These are phyloP conservation scores for Umbilicaria muhlenbergii DNA, from an alignment of 495 filamentous ascomycete species.

Conservation along the genomic window DNA sequence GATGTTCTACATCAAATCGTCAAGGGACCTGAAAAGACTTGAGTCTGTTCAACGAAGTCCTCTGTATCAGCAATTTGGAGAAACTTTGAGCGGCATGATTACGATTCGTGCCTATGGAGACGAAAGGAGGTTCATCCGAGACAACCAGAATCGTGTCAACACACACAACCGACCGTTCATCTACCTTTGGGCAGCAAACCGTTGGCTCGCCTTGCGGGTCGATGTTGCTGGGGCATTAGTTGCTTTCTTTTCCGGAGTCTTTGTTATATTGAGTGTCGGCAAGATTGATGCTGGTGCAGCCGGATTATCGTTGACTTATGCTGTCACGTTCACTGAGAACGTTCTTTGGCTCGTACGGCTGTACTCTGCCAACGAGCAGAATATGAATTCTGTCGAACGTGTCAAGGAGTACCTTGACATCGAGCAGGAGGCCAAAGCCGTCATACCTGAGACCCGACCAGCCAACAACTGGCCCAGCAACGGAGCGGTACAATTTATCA, in stretches of 20 bases:
- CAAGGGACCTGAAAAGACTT: constrained; percentile 82
- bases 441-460: constrained; percentile 68
- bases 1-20: constrained; percentile 77
- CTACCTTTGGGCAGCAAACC: constrained; percentile 91
- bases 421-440: constrained; percentile 73
- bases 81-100: constrained; percentile 89
- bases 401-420: constrained; percentile 95
- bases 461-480: constrained; percentile 67
- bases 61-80: constrained; percentile 95
- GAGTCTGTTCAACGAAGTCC: constrained; percentile 93
- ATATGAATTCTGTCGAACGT: constrained; percentile 99
- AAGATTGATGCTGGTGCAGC: constrained; percentile 85
- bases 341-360: constrained; percentile 91
- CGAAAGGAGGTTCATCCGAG: constrained; percentile 80
- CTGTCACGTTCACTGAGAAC: constrained; percentile 94
- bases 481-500: constrained; percentile 72
- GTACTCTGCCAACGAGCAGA: constrained; percentile 94
- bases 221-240: constrained; percentile 86
- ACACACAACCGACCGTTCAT: constrained; percentile 87
- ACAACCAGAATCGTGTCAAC: constrained; percentile 83
- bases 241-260: constrained; percentile 84
- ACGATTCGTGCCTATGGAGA: constrained; percentile 97
- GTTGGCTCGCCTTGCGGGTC: constrained; percentile 90
- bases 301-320: constrained; percentile 93
- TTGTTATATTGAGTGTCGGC: constrained; percentile 72